Conservation (phyloP, 2,329 filamentous ascomycete species). For the Sclerotinia trifoliorum region DNA sequence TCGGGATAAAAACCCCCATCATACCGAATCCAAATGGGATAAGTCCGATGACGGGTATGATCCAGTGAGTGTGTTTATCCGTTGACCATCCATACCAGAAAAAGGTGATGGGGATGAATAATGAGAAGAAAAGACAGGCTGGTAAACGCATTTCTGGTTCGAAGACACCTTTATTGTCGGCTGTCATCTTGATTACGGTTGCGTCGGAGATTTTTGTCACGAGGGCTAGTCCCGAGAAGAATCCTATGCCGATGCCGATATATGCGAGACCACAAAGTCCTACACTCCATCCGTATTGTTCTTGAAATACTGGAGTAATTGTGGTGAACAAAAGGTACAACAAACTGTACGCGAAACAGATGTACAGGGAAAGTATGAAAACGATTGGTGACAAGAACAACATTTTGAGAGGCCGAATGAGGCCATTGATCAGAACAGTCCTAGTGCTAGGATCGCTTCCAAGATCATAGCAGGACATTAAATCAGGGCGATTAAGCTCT, state of each 20-base stretch:
- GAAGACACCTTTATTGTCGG: constrained; percentile 41
- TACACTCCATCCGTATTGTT: constrained; percentile 43
- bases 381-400: constrained; percentile 41
- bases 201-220: constrained; percentile 46
- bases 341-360: constrained; percentile 61
- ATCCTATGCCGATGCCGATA: constrained; percentile 45
- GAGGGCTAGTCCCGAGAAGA: constrained; percentile 41
- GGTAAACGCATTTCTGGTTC: constrained; percentile 45
- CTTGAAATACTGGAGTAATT: constrained; percentile 49
- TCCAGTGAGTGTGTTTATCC: constrained; percentile 43
- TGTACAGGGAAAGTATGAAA: constrained; percentile 68
- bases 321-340: constrained; percentile 53
- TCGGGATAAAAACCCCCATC: constrained; percentile 44
- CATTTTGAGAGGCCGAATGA: constrained; percentile 49
- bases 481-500: constrained; percentile 47
- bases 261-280: constrained; percentile 46
- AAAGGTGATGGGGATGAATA: constrained; percentile 45
- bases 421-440: constrained; percentile 20
- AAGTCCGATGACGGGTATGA: constrained; percentile 45
- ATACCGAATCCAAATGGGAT: constrained; percentile 46
- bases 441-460: constrained; percentile 17
- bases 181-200: constrained; percentile 46
- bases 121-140: constrained; percentile 45
- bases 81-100: constrained; percentile 52
- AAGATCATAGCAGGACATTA: constrained; percentile 44